Base-by-base conservation (phyloP, 2,329 filamentous ascomycete genomes). In the Aspergillus quadrilineatus region DNA sequence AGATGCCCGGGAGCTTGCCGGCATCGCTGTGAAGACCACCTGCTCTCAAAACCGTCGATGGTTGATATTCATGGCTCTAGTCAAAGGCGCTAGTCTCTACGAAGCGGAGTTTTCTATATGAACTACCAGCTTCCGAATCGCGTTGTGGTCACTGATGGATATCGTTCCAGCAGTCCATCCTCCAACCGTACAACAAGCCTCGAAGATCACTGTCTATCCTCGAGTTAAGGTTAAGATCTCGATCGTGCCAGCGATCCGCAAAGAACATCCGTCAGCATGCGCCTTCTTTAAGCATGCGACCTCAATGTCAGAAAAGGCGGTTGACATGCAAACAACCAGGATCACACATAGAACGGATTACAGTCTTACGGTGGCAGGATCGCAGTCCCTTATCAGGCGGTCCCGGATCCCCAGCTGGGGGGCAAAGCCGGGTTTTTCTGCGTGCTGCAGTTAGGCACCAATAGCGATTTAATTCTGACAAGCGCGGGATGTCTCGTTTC, bases 211-310 rank as follows among this genome's bases (percentile, higher is more conserved):
- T 48, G 55, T 36, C 44, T 53, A 48, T 53, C 37, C 39, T 41
- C 28, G 29, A n/a, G 9, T 56, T 53, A 57, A 51, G 43, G 49
- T 39, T 53, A 8, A 50, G 42, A 57, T 57, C 55, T 57, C 39
- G 50, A 57, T 57, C 48, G 6, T 39, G 41, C 32, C 41, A 50
- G 41, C 41, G 53, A 55, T 47, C 43, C 44, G 44, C 44, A 47
- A 22, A 42, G 39, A 22, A 47, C 30, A 22, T 14, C 44, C 7
- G 29, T 12, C 30, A 17, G n/a, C 29, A 46, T 6, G 10, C 4
- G 36, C n/a, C 28, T 50, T 42, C 22, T 8, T 12, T n/a, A 22
- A 17, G 14, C 17, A 42, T 15, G 39, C 5, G n/a, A 42, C 9
- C 26, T 41, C 7, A 26, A 22, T 14, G 17, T 14, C 17, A 17